Base-by-base conservation (phyloP, 805 yeast genomes). In the Priceomyces castillae region DNA sequence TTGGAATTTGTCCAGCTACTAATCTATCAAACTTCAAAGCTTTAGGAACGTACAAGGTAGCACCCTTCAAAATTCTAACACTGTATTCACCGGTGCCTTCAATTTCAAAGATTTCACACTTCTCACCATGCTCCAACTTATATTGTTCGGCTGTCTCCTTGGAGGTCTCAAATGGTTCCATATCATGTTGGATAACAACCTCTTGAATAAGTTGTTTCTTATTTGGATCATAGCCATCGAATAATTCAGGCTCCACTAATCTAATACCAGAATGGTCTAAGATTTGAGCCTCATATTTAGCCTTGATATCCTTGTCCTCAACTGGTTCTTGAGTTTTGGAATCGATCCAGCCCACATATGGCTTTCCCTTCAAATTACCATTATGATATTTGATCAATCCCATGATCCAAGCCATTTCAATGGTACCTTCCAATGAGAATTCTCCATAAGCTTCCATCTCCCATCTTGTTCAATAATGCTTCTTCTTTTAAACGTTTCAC, bases 391-490 rank as follows among this genome's bases (percentile, higher is more conserved):
- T 89, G 73, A 94, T 90, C 63, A 86, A 79, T 54, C 97, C 97
- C 98, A 94, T 94, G 57, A 94, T 90, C 97, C 98, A 94, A 39
- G 99, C 98, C 96, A 94, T 90, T 74, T 94, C 99, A 62, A 94
- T 85, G 62, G 97, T 86, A 61, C 99, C 99, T 72, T 94, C 99
- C 31, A 28, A 28, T 7, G 97, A 90, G 71, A 94, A 94, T 62
- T 86, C 89, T 59, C 99, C 99, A 48, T 67, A 54, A 37, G 97
- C 88, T 74, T 94, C 99, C 96, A 94, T 94, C 71, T 94, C 98
- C 99, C 99, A 94, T 78, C 99, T 82, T 44, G 99, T 94, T 79
- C 98, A n/a, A n/a, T n/a, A n/a, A n/a, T n/a, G n/a, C n/a, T n/a
- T n/a, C n/a, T n/a, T n/a, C n/a, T n/a, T n/a, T n/a, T n/a, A n/a